Conservation (phyloP, 306 rosid genomes). For the Prinsepia uniflora region DNA sequence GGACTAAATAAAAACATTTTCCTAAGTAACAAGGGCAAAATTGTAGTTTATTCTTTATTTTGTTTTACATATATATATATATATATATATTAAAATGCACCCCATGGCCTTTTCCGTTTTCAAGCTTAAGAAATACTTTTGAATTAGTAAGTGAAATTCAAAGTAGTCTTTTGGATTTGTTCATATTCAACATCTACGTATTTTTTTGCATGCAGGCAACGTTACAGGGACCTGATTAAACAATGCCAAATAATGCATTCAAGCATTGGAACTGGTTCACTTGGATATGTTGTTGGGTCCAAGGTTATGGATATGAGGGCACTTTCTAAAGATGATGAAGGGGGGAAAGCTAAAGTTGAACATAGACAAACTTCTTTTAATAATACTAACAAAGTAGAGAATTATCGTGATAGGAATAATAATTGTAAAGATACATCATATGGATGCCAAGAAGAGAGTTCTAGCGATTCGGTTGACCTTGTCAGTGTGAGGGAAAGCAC, state of each 20-base stretch:
- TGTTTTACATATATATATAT: not conserved
- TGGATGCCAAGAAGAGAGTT: constrained; percentile 45
- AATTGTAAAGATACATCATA: constrained; percentile 44
- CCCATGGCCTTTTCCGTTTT: not conserved
- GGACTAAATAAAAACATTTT: not conserved
- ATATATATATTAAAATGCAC: not conserved
- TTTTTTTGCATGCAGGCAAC: constrained; percentile 62
- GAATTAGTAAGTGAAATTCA: constrained; percentile 15
- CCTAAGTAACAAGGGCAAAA: not conserved
- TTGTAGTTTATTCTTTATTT: not conserved
- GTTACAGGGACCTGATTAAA: constrained; percentile 59
- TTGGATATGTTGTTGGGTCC: constrained; percentile 89
- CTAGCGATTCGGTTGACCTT: constrained; percentile 50
- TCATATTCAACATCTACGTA: constrained; percentile 15
- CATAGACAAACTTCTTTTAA: constrained; percentile 43
- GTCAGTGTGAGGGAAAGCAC: constrained; percentile 52
- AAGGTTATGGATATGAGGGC: constrained; percentile 93
- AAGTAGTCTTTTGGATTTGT: constrained; percentile 19
- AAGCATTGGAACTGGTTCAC: constrained; percentile 89
- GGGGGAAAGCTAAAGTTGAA: constrained; percentile 43
- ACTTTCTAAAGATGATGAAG: constrained; percentile 48
- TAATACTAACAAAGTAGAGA: constrained; percentile 41
- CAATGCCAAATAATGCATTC: constrained; percentile 89
- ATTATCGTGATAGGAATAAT: constrained; percentile 38
- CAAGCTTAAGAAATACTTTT: constrained; percentile 11